These are phyloP conservation scores for Diplodia corticola DNA, from an alignment of 2,329 filamentous ascomycete species.

Conservation along the genomic window DNA sequence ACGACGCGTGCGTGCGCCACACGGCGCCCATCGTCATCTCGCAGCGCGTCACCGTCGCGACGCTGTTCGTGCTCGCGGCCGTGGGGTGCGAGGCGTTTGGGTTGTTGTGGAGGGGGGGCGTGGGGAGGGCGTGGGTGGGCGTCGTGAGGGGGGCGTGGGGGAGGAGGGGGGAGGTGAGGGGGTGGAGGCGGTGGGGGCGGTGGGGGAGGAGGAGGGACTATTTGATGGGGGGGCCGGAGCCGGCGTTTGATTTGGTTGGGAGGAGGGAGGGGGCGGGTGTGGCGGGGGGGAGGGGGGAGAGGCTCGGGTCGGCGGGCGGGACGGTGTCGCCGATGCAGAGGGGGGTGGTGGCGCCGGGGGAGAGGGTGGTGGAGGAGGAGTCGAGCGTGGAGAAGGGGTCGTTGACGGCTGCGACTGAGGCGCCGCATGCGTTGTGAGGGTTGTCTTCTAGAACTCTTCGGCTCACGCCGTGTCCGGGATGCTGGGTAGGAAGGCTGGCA, in stretches of 20 bases:
- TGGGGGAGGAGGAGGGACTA: not conserved
- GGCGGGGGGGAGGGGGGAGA: not conserved
- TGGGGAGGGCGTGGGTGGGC: slow-evolving; percentile 28
- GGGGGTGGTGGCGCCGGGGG: not conserved
- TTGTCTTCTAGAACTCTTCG: not conserved
- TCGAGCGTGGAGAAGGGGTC: not conserved
- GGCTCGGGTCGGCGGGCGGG: not conserved
- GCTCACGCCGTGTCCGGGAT: no score
- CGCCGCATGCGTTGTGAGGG: not conserved
- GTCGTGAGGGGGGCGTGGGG: slow-evolving; percentile 21
- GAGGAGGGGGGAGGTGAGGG: slow-evolving; percentile 8
- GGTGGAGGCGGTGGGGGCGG: not conserved
- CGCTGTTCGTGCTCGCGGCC: slow-evolving; percentile 29
- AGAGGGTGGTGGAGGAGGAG: not conserved
- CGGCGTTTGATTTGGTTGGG: not conserved
- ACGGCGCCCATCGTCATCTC: slow-evolving; percentile 28
- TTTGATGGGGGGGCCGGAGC: not conserved
- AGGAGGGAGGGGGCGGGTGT: no score
- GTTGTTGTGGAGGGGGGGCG: slow-evolving; percentile 27
- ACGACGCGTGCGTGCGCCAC: slow-evolving; percentile 25
- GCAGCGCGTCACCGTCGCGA: slow-evolving; percentile 27
- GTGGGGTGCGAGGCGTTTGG: slow-evolving; percentile 30
- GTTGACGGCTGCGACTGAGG: not conserved
- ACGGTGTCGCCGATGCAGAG: not conserved
- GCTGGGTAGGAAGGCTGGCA: no score